These are phyloP conservation scores for Secale cereale DNA, from an alignment of 176 grass and related monocot genomes.

Conservation along the genomic window DNA sequence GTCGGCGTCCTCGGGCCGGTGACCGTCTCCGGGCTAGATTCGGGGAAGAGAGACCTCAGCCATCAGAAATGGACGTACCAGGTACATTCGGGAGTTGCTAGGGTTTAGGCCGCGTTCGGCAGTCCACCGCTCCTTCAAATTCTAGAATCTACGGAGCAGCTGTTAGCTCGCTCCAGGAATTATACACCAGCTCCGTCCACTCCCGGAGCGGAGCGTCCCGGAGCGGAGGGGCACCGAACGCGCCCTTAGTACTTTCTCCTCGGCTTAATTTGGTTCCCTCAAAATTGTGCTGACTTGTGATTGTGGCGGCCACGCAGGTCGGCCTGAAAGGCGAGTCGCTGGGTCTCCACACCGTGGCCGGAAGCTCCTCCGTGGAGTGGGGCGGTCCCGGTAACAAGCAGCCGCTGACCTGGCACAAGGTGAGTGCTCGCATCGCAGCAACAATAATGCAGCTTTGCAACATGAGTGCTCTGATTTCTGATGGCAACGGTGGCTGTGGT, in stretches of 20 bases:
- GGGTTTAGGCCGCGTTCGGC: too few relatives aligned
- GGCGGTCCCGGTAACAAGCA: conserved; percentile 33
- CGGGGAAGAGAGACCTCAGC: conserved; percentile 70
- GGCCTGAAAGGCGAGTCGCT: conserved; percentile 77
- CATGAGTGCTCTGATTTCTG: too few relatives aligned
- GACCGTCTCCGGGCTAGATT: conserved; percentile 54
- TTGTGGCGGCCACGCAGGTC: conserved; percentile 27
- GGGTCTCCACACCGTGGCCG: conserved; percentile 48
- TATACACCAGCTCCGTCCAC: too few relatives aligned
- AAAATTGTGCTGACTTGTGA: not conserved
- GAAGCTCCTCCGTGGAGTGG: conserved; percentile 83
- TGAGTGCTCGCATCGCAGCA: not conserved
- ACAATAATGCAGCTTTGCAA: too few relatives aligned
- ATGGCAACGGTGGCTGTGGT: not conserved
- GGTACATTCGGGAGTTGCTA: conserved; percentile 15
- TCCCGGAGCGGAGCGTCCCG: too few relatives aligned
- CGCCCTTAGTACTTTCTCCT: not conserved
- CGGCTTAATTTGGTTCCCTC: not conserved
- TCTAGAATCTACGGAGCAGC: too few relatives aligned
- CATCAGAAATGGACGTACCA: conserved; percentile 91
- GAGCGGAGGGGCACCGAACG: too few relatives aligned
- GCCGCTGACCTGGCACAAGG: conserved; percentile 97
- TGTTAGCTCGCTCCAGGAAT: too few relatives aligned
- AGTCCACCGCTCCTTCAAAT: too few relatives aligned
- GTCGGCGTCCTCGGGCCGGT: conserved; percentile 79